These are phyloP conservation scores for Kwoniella pini DNA, from an alignment of 768 basidiomycete species.

Conservation along the genomic window DNA sequence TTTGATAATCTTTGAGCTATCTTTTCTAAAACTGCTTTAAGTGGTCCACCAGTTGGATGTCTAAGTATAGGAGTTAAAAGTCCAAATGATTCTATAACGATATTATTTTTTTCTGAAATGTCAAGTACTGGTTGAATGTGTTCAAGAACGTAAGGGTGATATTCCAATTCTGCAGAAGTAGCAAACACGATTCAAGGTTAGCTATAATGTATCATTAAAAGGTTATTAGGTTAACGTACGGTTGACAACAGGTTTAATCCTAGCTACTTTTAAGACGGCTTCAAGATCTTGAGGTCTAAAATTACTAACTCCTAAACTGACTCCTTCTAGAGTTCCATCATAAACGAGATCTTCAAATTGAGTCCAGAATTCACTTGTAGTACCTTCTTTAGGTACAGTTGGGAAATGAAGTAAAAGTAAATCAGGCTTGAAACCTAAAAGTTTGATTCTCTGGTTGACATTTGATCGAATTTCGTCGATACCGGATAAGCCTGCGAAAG, in stretches of 20 bases:
- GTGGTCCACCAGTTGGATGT: conserved; percentile 37
- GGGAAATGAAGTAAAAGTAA: conserved; percentile 53
- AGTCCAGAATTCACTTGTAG: conserved; percentile 41
- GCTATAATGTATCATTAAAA: not conserved
- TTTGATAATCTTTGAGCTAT: conserved; percentile 31
- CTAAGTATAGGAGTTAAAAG: conserved; percentile 48
- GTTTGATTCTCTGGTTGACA: conserved; percentile 28
- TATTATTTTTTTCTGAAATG: conserved; percentile 41
- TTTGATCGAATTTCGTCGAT: conserved; percentile 27
- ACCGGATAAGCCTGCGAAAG: not conserved
- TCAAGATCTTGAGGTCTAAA: conserved; percentile 49
- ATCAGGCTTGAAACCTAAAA: conserved; percentile 42
- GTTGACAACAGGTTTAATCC: conserved; percentile 51
- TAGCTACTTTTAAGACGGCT: conserved; percentile 35
- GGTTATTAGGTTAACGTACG: conserved; percentile 26
- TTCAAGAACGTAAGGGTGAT: conserved; percentile 51
- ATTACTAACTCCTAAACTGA: conserved; percentile 47
- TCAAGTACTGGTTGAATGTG: conserved; percentile 46
- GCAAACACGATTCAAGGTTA: not conserved
- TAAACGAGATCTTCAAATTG: conserved; percentile 33
- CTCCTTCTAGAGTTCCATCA: conserved; percentile 33
- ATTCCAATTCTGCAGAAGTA: conserved; percentile 40
- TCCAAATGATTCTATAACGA: conserved; percentile 47
- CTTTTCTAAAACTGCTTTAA: conserved; percentile 41
- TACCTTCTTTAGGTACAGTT: conserved; percentile 40